These are phyloP conservation scores for Sporothrix inflata DNA, from an alignment of 2,329 filamentous ascomycete species.

Conservation along the genomic window DNA sequence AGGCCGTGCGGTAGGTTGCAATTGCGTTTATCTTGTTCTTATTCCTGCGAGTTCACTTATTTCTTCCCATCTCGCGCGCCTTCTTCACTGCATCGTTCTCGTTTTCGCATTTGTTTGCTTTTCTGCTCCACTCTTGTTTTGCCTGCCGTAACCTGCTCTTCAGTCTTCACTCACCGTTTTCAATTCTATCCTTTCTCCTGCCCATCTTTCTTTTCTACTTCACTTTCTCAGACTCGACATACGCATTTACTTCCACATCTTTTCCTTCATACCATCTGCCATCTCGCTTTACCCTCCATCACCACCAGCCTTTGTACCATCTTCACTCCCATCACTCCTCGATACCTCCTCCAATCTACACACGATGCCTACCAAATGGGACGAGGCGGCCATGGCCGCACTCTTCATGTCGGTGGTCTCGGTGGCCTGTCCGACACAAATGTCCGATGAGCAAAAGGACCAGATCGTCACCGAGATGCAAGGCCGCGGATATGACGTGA, in stretches of 20 bases:
- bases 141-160: neutral
- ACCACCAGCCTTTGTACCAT: neutral
- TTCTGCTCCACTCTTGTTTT: neutral
- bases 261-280: neutral
- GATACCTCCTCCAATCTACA: neutral
- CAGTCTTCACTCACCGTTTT: too few relatives aligned
- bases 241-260: neutral
- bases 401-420: conserved; percentile 39
- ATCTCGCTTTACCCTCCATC: neutral
- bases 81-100: neutral
- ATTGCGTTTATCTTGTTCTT: conserved; percentile 21
- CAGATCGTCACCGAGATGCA: conserved; percentile 36
- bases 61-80: neutral
- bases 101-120: neutral
- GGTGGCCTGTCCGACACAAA: conserved; percentile 28
- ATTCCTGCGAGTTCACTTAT: neutral
- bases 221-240: neutral
- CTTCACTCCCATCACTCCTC: neutral
- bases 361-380: conserved; percentile 40
- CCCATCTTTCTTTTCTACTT: neutral
- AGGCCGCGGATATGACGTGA: conserved; percentile 36
- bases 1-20: conserved; percentile 50
- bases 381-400: conserved; percentile 37
- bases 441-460: conserved; percentile 37
- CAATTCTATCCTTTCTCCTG: too few relatives aligned